Evolutionary conservation across 345 rosid species (phyloP).

Genomic region (Trapa incisa): DNA sequence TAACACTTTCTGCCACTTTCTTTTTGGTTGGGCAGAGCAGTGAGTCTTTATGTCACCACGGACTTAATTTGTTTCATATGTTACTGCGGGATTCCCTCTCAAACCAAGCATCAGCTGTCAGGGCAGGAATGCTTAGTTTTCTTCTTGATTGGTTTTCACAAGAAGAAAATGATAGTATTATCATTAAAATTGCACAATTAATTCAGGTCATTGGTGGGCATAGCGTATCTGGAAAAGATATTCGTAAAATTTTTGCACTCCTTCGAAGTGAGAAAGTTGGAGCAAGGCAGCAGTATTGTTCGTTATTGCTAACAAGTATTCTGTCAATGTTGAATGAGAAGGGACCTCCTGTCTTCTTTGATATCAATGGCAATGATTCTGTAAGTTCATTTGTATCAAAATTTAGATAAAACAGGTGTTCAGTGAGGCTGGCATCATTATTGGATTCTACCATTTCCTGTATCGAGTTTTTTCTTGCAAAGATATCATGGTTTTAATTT

Average conservation of each 20-base stretch:
- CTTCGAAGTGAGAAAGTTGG: constrained; percentile 93
- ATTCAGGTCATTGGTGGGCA: constrained; percentile 92
- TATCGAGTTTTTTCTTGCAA: not conserved
- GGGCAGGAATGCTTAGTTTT: constrained; percentile 86
- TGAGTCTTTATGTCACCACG: constrained; percentile 69
- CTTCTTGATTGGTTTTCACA: constrained; percentile 92
- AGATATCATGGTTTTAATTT: too few relatives aligned
- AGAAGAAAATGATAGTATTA: constrained; percentile 57
- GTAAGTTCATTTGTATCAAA: constrained; percentile 33
- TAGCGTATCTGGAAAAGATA: constrained; percentile 96
- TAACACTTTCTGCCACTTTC: constrained; percentile 12
- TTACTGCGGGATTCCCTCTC: constrained; percentile 83
- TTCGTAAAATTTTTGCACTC: constrained; percentile 86
- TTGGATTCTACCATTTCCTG: not conserved
- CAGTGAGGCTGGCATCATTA: not conserved
- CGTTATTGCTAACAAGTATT: constrained; percentile 61
- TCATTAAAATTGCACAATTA: constrained; percentile 74
- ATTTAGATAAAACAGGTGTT: not conserved
- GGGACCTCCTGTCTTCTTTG: constrained; percentile 93
- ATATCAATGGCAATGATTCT: constrained; percentile 74
- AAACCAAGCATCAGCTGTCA: constrained; percentile 78
- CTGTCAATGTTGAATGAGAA: constrained; percentile 92
- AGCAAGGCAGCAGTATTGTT: constrained; percentile 63
- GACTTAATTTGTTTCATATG: constrained; percentile 71
- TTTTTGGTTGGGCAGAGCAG: constrained; percentile 98